Evolutionary conservation across 2,329 filamentous ascomycete genomes (phyloP).

Genomic region (Madurella fahalii): DNA sequence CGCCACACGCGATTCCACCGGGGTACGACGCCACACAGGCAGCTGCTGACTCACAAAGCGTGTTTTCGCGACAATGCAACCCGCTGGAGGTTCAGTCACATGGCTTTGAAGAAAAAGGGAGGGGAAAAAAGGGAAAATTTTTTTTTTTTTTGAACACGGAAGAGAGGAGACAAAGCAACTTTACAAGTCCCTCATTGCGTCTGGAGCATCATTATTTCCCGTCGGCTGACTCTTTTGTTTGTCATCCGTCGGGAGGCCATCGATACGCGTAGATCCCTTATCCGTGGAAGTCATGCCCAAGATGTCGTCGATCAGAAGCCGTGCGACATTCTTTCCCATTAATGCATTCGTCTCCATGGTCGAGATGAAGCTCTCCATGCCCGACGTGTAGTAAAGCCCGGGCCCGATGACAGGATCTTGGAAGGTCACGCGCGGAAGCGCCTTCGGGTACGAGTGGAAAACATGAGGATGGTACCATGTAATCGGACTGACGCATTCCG

Average conservation of each 20-base stretch:
- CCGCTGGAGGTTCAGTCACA: no score
- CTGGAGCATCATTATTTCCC: background rate
- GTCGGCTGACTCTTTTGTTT: slow-evolving; percentile 3
- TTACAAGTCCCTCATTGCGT: background rate
- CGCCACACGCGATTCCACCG: slow-evolving; percentile 6
- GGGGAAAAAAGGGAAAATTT: no score
- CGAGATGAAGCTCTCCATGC: slow-evolving; percentile 89
- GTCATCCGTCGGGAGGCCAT: slow-evolving; percentile 11
- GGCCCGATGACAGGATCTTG: slow-evolving; percentile 69
- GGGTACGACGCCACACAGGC: slow-evolving; percentile 11
- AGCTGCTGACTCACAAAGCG: slow-evolving; percentile 4
- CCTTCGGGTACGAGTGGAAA: slow-evolving; percentile 83
- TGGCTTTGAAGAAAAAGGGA: no score
- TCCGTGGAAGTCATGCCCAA: slow-evolving; percentile 21
- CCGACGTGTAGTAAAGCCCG: slow-evolving; percentile 66
- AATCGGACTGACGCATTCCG: slow-evolving; percentile 45
- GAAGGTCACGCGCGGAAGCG: slow-evolving; percentile 81
- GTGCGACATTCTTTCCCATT: slow-evolving; percentile 83
- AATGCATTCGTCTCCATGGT: slow-evolving; percentile 96
- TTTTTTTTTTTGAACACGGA: no score
- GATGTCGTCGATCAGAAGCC: slow-evolving; percentile 62
- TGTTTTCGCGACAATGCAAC: background rate
- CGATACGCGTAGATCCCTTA: background rate
- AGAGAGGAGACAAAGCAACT: no score
- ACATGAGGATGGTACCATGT: slow-evolving; percentile 74